Percentiles rank a stretch among this genome's conserved stretches.
phyloP scores from a whole-genome alignment of 331 rosid genomes.

The Malus hybrid region DNA sequence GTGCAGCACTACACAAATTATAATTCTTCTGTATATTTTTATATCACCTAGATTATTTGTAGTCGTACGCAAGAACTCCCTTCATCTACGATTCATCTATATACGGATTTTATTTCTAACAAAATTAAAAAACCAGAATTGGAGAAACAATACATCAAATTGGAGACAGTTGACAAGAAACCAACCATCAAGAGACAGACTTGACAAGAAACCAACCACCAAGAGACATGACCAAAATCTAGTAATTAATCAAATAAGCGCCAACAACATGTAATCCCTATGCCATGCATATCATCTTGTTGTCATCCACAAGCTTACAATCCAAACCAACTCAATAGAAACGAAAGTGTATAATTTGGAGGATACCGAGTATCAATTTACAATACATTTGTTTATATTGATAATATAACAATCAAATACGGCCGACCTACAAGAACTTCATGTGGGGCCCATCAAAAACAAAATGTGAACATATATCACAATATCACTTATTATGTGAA shows the following conservation, averaged over 20 bases:
- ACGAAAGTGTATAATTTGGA: not conserved
- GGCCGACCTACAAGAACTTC: not conserved
- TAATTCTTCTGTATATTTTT: no score
- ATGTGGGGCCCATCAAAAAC: not conserved
- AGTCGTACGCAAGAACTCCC: no score
- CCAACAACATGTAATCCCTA: not conserved
- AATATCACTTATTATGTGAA: not conserved
- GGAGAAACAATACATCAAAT: not conserved
- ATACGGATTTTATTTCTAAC: no score
- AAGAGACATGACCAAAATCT: not conserved
- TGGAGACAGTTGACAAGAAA: not conserved
- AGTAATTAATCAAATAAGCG: not conserved
- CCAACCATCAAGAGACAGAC: not conserved
- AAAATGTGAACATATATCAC: not conserved
- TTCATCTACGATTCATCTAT: no score
- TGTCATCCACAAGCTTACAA: no score
- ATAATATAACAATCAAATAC: not conserved
- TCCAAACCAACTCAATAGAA: not conserved
- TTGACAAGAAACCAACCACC: not conserved
- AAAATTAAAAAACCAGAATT: no score
- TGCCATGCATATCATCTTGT: not conserved
- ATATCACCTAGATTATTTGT: no score
- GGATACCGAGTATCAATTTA: no score
- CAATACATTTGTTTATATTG: no score
- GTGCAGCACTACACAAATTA: no score